Base-by-base conservation (phyloP, 2,329 filamentous ascomycete genomes). In the Elsinoe perseae region DNA sequence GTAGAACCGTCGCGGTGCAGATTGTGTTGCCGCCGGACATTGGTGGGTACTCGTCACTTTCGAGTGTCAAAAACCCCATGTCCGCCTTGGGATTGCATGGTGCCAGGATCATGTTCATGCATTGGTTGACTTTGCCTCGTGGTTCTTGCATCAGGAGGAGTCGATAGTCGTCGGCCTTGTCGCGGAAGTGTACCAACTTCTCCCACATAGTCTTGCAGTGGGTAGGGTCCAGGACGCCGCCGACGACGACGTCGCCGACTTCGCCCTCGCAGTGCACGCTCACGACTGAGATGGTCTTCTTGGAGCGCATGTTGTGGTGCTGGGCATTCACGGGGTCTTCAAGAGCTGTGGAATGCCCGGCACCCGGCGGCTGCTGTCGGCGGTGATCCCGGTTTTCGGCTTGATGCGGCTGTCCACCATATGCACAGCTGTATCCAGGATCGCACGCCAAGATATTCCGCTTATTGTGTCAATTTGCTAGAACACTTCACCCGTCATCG, bases 181-280 rank as follows among this genome's bases (percentile, higher is more conserved):
- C 64, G 58, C 65, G 64, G 59, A 77, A 74, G 60, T 76, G 65
- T 2, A 68, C 60, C 16, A 78, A 62, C 60, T 79, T 78, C 3
- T 77, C 74, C 57, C 69, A 74, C 75, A 78, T 77, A 16, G 72
- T 76, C 28, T 70, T 70, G 20, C 50, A 53, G 9, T 70, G 72
- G 1, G 68, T 64, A 1, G 70, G 66, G 30, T 78, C 74, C 0
- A 73, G 66, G 2, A 78, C 73, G 16, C 75, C 77, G 14, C 75
- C 74, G 9, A 72, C 69, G 44, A 79, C 70, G 10, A 79, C 77
- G 61, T 79, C 76, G 50, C 77, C 73, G 0, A 77, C 73, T 62
- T 73, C 70, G 52, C 74, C 74, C 59, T 70, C 72, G 10, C 70
- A 68, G 40, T 74, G 73, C 57, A 66, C 67, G 32, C 68, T 66